These are phyloP conservation scores for Syzygium malaccense DNA, from an alignment of 441 rosid species.

Conservation along the genomic window DNA sequence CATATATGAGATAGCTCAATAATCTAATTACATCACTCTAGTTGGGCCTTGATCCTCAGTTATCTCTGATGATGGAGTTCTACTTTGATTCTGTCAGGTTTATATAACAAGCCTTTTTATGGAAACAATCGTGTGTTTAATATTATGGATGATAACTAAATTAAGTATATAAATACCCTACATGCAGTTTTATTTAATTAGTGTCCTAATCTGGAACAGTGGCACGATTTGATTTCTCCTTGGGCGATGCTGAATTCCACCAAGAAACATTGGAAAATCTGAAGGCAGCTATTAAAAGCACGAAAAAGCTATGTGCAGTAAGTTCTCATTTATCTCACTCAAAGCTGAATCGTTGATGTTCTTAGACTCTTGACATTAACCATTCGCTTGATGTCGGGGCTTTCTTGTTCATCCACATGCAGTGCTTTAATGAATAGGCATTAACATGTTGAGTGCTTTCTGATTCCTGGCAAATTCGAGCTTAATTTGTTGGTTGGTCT, in stretches of 20 bases:
- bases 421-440: not conserved
- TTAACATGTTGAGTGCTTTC: not conserved
- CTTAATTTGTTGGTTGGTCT: not conserved
- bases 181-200: not conserved
- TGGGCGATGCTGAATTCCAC: constrained; percentile 39
- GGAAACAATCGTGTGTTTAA: not conserved
- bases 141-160: not conserved
- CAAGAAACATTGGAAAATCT: constrained; percentile 41
- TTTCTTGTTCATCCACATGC: not conserved
- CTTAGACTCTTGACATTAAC: not conserved
- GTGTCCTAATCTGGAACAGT: constrained; percentile 14
- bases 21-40: not conserved
- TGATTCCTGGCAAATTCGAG: not conserved
- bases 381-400: not conserved
- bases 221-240: constrained; percentile 49
- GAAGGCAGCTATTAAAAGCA: constrained; percentile 30
- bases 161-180: not conserved
- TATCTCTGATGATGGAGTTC: not conserved
- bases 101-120: not conserved
- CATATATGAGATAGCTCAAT: not conserved
- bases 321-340: constrained; percentile 7
- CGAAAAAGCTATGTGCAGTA: constrained; percentile 44
- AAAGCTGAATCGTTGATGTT: not conserved
- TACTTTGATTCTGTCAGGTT: not conserved
- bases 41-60: not conserved